Evolutionary conservation across 2,329 filamentous ascomycete genomes (phyloP), one percentile per base, ranked within the genome.

Genomic region (Calonectria ilicicola): DNA sequence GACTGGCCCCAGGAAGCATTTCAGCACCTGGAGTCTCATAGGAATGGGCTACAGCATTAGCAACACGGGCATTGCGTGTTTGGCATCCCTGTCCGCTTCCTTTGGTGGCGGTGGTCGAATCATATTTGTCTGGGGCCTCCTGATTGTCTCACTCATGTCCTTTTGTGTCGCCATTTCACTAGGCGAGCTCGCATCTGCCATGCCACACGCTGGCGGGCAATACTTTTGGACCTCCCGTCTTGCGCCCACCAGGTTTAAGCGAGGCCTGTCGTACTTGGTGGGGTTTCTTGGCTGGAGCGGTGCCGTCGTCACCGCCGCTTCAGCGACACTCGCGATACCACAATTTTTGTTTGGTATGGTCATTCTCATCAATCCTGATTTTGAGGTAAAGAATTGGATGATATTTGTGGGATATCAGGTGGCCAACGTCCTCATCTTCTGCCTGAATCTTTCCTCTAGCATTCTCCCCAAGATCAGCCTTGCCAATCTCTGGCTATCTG

Each of bases 131-230:
- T 69, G 35, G 44, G 58, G 67, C 7, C 40, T 69, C 1, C 44
- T 69, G 17, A 23, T 69, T 5, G 47, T 64, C 29, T 51, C 46
- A 2, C 2, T 38, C 12, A 53, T 69, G 19, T 44, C 44, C 21
- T 26, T 64, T 3, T 63, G 21, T 15, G 38, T 46, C 8, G 67
- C 67, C 21, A 40, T 27, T 2, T 56, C 46, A 8, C 38, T 69
- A 17, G 67, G 42, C 15, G 67, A 69, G n/a, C 58, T 69, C 1
- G 19, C 60, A 5, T 69, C 67, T 3, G 67, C 60, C 14, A 65
- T 69, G 47, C 47, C 67, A 12, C 67, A 69, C 19, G 32, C 67
- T 3, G 58, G 67, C 26, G 67, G 67, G 3, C 47, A 65, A 46
- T 65, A 69, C 10, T 64, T 56, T n/a, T 69, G 67, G 67, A 21